These are phyloP conservation scores for Fusarium duplospermum DNA, from an alignment of 2,329 filamentous ascomycete genomes.

Conservation along the genomic window DNA sequence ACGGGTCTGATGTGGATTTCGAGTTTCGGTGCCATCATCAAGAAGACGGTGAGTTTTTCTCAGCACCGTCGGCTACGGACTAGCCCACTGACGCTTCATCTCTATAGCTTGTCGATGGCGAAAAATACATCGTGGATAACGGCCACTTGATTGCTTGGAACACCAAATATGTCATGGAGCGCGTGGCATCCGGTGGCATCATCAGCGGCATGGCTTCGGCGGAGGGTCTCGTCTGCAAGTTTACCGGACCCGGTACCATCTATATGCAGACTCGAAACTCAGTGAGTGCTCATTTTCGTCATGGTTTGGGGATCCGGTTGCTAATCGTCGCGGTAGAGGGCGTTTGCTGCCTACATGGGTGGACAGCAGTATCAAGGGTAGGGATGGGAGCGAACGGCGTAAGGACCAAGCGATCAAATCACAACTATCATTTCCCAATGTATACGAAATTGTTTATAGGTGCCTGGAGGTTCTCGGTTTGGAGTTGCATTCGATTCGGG, in stretches of 20 bases:
- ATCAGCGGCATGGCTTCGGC: conserved; percentile 86
- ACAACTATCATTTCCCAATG: not conserved
- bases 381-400: not conserved
- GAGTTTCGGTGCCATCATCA: conserved; percentile 93
- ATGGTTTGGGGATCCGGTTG: not conserved
- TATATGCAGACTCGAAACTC: conserved; percentile 94
- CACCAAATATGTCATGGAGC: conserved; percentile 90
- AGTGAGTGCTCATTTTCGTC: conserved; percentile 54
- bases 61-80: too few species aligned
- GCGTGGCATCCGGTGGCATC: conserved; percentile 89
- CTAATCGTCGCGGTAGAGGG: conserved; percentile 52
- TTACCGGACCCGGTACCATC: conserved; percentile 89
- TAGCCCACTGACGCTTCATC: conserved; percentile 14
- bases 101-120: conserved; percentile 69
- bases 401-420: not conserved
- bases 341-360: conserved; percentile 64
- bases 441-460: not conserved
- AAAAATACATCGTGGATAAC: conserved; percentile 93
- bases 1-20: conserved; percentile 88
- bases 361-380: conserved; percentile 55
- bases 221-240: conserved; percentile 95
- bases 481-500: conserved; percentile 21
- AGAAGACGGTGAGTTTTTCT: conserved; percentile 80
- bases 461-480: not conserved
- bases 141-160: conserved; percentile 97